Conservation (phyloP, 208 protist genomes). For the Wallacemonas collosoma region DNA sequence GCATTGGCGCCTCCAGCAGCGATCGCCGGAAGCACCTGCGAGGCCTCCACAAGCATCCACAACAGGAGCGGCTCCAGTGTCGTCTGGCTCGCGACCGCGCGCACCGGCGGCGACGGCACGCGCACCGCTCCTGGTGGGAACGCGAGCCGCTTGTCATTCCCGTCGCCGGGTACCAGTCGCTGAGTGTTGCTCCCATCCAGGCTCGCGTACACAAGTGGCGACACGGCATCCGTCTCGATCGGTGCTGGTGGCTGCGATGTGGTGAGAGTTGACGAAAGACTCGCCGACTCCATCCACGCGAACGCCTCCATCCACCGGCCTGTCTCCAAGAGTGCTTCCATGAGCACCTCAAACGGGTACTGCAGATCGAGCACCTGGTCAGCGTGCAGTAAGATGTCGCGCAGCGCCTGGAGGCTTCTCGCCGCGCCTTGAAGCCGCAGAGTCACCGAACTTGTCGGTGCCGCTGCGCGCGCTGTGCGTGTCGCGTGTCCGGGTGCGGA, state of each 20-base stretch:
- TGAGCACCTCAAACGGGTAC: conserved; percentile 14
- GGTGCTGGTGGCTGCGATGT: neutral
- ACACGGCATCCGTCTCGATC: neutral
- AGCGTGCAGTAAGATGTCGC: neutral
- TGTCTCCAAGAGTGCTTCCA: neutral
- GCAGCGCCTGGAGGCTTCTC: neutral
- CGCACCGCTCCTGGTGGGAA: neutral
- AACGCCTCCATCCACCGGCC: conserved; percentile 17
- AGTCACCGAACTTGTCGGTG: neutral
- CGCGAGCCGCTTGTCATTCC: neutral
- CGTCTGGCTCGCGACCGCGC: neutral
- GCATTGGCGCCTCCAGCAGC: neutral
- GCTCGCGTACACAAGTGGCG: neutral
- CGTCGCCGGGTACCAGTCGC: neutral
- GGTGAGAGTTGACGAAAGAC: neutral
- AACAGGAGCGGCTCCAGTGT: conserved; percentile 1
- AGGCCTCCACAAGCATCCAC: conserved; percentile 8
- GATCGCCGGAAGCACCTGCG: neutral
- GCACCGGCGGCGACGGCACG: neutral
- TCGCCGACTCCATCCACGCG: conserved; percentile 13
- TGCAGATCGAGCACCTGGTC: neutral
- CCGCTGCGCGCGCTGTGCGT: neutral
- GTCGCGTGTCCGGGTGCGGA: neutral
- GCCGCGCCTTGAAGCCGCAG: neutral
- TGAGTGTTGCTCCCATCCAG: conserved; percentile 6